phyloP scores from a whole-genome alignment of 441 rosid species.

The Gossypium lobatum region DNA sequence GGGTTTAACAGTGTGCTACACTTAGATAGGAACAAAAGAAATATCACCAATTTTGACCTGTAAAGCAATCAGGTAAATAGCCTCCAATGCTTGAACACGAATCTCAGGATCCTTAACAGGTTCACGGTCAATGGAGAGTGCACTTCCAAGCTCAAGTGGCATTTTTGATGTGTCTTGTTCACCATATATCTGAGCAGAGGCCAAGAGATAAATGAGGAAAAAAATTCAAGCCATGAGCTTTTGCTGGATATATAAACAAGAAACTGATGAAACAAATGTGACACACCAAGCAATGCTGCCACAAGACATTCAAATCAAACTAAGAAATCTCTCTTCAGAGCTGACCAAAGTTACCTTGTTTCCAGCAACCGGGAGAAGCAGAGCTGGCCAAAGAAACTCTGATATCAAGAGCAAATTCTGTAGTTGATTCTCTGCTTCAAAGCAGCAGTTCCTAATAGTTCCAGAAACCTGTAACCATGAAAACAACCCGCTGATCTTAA shows the following conservation, averaged over 20 bases:
- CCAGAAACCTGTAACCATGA: constrained; percentile 66
- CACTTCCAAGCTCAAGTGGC: constrained; percentile 87
- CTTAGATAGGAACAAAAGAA: not conserved
- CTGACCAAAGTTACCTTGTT: constrained; percentile 42
- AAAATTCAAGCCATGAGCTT: constrained; percentile 6
- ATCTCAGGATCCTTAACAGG: constrained; percentile 74
- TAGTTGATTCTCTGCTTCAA: constrained; percentile 84
- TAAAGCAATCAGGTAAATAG: constrained; percentile 73
- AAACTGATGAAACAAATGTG: not conserved
- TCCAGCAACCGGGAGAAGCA: constrained; percentile 88
- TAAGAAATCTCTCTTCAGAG: not conserved
- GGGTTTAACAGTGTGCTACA: not conserved
- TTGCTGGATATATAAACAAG: not conserved
- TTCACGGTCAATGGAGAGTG: constrained; percentile 81
- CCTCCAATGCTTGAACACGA: constrained; percentile 71
- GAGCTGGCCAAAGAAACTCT: constrained; percentile 92
- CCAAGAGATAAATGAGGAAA: constrained; percentile 8
- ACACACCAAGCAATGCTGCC: constrained; percentile 3
- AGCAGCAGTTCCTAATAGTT: constrained; percentile 80
- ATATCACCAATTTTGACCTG: constrained; percentile 37
- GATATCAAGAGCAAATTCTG: constrained; percentile 75
- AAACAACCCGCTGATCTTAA: constrained; percentile 12
- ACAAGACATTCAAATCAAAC: not conserved
- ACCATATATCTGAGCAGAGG: constrained; percentile 42
- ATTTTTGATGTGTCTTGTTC: constrained; percentile 65